A percentile compares a stretch with the other conserved stretches of the same genome.
These are phyloP conservation scores for Plasmodium malariae DNA, from an alignment of 169 alveolate genomes.

Conservation along the genomic window DNA sequence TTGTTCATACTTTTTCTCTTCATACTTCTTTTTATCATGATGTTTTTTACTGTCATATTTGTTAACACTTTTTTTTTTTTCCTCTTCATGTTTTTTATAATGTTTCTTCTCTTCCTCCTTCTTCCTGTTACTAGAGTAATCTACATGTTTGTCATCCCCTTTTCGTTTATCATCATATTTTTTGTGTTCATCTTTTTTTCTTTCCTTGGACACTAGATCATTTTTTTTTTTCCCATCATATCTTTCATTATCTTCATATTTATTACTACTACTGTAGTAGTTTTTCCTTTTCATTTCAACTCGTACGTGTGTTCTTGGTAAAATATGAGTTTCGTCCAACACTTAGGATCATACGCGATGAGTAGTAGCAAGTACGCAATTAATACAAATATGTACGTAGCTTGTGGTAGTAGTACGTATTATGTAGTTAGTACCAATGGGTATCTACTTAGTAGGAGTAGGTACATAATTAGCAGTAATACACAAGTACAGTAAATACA, in stretches of 20 bases:
- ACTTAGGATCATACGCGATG: too few relatives aligned
- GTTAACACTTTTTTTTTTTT: conserved; percentile 10
- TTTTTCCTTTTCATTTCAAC: conserved; percentile 21
- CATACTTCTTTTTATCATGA: conserved; percentile 25
- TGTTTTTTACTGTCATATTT: conserved; percentile 32
- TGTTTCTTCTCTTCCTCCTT: conserved; percentile 8
- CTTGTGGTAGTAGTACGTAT: too few relatives aligned
- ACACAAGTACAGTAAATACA: too few relatives aligned
- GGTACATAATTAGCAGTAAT: too few relatives aligned
- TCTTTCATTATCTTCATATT: not conserved
- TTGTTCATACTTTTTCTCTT: conserved; percentile 15
- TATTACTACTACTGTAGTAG: conserved; percentile 33
- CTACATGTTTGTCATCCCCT: not conserved
- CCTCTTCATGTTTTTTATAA: conserved; percentile 31
- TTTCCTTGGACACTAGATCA: not conserved
- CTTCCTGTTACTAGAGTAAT: not conserved
- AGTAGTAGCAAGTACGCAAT: too few relatives aligned
- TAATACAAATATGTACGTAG: too few relatives aligned
- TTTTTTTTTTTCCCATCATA: not conserved
- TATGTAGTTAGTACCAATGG: too few relatives aligned
- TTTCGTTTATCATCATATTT: not conserved
- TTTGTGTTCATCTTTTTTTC: not conserved
- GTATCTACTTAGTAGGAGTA: too few relatives aligned
- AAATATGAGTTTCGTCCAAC: too few relatives aligned
- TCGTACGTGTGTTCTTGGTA: not conserved